Evolutionary conservation across 1,284 basidiomycete genomes (phyloP), one percentile per base, ranked within the genome.

Genomic region (Cystobasidiaceae sp.): DNA sequence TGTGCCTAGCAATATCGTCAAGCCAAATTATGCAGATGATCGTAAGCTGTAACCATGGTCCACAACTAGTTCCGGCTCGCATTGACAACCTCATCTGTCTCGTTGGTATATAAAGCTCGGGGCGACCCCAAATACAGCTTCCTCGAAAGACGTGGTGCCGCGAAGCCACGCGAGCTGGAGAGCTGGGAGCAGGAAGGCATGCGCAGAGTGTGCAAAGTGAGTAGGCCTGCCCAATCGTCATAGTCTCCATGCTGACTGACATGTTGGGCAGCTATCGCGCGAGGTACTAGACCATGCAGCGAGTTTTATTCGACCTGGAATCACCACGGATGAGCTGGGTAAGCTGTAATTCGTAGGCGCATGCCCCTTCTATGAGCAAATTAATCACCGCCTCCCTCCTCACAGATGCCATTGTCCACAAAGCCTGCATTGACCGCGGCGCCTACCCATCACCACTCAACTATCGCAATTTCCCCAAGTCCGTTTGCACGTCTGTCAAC

Each of bases 401-500:
- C n/a, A 27, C 44, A 28, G 96, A 99, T 78, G 86, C 86, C 71
- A 86, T 97, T 71, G 92, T 96, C n/a, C 94, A 98, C 78, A 84
- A 90, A 69, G 96, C 89, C 19, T 89, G 84, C 70, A 87, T 98
- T 71, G 89, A 94, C 79, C 83, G 93, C 58, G 86, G 91, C 73
- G 86, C 90, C 48, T 98, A 98, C 78, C 96, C 96, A 3, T 92
- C 89, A 34, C 90, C 96, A 37, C 81, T 98, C 60, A 93, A 93
- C 75, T 99, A 99, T 79, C 85, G 88, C 69, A 82, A 84, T 55
- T 98, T 88, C 77, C 94, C 94, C 27, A 97, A 97, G 81, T 96
- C 91, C 48, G 85, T 97, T 50, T 99, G 96, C 86, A 94, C 89
- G 11, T 92, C 90, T 28, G 80, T 98, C 44, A 98, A 99, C 78